Conservation (phyloP, 306 rosid species). For the Quillaja saponaria region DNA sequence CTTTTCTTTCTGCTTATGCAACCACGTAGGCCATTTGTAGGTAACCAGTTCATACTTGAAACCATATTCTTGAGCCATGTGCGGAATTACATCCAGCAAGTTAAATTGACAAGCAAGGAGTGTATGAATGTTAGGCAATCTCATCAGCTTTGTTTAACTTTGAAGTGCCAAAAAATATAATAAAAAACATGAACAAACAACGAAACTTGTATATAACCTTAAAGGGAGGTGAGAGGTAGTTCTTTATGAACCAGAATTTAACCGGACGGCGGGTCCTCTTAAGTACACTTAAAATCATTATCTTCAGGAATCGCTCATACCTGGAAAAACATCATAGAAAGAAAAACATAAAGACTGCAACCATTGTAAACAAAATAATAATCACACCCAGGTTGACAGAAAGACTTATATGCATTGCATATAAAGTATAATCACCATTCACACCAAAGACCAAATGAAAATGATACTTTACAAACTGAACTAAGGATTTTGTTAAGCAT, state of each 20-base stretch:
- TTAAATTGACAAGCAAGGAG: conserved; percentile 26
- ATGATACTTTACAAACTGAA: neutral
- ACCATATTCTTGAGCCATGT: conserved; percentile 91
- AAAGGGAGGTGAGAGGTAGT: conserved; percentile 93
- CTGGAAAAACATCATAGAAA: conserved; percentile 39
- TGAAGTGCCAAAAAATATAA: conserved; percentile 18
- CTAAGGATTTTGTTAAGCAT: conserved; percentile 3
- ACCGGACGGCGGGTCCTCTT: conserved; percentile 93
- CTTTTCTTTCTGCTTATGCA: conserved; percentile 98
- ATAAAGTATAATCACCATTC: conserved; percentile 10
- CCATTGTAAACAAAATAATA: conserved; percentile 20
- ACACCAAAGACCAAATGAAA: conserved; percentile 3
- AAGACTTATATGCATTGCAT: no score
- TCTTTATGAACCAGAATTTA: conserved; percentile 99
- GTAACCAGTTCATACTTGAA: conserved; percentile 86
- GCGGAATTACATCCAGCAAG: conserved; percentile 83
- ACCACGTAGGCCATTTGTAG: conserved; percentile 99
- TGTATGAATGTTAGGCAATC: conserved; percentile 25
- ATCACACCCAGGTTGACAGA: conserved; percentile 9
- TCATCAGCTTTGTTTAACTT: conserved; percentile 11
- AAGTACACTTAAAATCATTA: conserved; percentile 92
- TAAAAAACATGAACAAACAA: conserved; percentile 3
- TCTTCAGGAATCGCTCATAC: conserved; percentile 91
- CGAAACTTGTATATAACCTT: conserved; percentile 52
- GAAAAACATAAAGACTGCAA: neutral